Percentiles rank a stretch among this genome's conserved stretches.
Evolutionary conservation across 306 rosid species (phyloP).

Genomic region (Corylus heterophylla): DNA sequence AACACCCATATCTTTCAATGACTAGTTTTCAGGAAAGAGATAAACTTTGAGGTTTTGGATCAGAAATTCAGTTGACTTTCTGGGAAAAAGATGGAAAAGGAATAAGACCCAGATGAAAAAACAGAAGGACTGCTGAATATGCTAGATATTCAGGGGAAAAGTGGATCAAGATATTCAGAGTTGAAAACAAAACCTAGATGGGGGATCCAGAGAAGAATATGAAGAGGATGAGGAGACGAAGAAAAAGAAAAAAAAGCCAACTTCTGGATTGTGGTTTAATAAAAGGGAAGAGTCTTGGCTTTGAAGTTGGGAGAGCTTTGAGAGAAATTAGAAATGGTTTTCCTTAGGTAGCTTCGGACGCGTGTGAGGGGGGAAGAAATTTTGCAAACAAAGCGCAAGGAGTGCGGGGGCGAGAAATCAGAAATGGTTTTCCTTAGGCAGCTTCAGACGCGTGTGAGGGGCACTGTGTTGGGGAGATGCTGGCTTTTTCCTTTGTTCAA

Average conservation of each 20-base stretch:
- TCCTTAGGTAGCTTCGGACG: too few species aligned
- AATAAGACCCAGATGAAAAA: slow-evolving; percentile 23
- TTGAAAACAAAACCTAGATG: slow-evolving; percentile 23
- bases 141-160: neutral
- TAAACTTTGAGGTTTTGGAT: slow-evolving; percentile 26
- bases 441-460: too few species aligned
- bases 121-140: neutral
- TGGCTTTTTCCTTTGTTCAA: too few species aligned
- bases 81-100: neutral
- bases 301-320: slow-evolving; percentile 8
- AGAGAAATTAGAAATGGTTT: neutral
- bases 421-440: too few species aligned
- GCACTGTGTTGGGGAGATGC: too few species aligned
- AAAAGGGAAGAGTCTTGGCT: slow-evolving; percentile 8
- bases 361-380: too few species aligned
- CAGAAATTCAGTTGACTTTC: slow-evolving; percentile 16
- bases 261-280: slow-evolving; percentile 21
- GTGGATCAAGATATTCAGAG: slow-evolving; percentile 15
- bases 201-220: slow-evolving; percentile 4
- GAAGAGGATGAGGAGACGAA: neutral
- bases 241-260: neutral
- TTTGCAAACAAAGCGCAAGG: too few species aligned
- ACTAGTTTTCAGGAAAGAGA: neutral
- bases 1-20: slow-evolving; percentile 50
- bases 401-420: too few species aligned